These are phyloP conservation scores for Wickerhamiella dianesei DNA, from an alignment of 805 yeast genomes.

Conservation along the genomic window DNA sequence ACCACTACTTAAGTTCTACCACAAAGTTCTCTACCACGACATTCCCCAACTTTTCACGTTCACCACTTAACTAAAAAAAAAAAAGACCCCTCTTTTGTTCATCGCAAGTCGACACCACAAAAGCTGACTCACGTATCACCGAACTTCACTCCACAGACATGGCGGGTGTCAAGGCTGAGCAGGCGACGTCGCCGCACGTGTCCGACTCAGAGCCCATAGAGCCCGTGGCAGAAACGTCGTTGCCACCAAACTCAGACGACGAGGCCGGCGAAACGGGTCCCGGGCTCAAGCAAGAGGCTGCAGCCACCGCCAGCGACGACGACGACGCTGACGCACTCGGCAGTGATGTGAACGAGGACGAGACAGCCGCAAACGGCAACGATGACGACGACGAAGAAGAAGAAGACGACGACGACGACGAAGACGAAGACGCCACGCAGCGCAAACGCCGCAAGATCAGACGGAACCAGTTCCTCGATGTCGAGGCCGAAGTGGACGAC, in stretches of 20 bases:
- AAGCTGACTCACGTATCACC: background rate
- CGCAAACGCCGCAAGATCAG: constrained; percentile 28
- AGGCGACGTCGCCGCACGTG: background rate
- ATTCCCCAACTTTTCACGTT: too few species aligned
- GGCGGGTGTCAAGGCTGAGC: background rate
- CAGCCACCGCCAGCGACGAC: background rate
- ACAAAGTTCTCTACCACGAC: too few species aligned
- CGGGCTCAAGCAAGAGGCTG: too few species aligned
- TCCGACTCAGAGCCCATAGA: background rate
- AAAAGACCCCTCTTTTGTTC: too few species aligned
- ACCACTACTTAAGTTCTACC: too few species aligned
- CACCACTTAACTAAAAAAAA: too few species aligned
- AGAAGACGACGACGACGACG: constrained; percentile 12
- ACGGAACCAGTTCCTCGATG: constrained; percentile 80
- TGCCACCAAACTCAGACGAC: background rate
- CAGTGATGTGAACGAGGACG: background rate
- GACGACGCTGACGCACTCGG: background rate
- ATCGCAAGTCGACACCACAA: too few species aligned
- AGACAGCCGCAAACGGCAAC: background rate
- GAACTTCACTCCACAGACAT: background rate
- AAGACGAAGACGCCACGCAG: constrained; percentile 18
- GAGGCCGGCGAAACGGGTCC: too few species aligned
- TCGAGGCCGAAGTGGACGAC: constrained; percentile 97
- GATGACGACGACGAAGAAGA: constrained; percentile 20
- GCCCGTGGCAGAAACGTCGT: background rate